These are phyloP conservation scores for Colletotrichum chrysophilum DNA, from an alignment of 2,329 filamentous ascomycete genomes.

Conservation along the genomic window DNA sequence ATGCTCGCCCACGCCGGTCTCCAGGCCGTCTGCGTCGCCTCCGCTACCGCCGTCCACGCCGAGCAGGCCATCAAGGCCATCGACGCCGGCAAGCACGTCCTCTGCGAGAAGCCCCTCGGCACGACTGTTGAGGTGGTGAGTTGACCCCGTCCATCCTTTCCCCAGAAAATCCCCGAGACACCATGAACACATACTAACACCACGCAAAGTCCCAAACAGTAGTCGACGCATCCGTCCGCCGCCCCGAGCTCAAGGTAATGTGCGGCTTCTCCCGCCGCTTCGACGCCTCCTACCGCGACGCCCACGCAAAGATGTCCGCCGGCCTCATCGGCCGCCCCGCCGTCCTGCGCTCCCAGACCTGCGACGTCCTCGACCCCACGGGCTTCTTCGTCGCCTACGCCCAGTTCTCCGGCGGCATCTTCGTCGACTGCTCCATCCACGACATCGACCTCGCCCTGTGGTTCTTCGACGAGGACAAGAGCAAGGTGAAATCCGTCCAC, in stretches of 20 bases:
- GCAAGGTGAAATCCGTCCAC: constrained; percentile 32
- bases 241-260: constrained; percentile 68
- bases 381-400: constrained; percentile 75
- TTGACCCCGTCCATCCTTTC: neutral
- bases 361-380: constrained; percentile 67
- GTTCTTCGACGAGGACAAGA: constrained; percentile 35
- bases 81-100: constrained; percentile 56
- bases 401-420: constrained; percentile 69
- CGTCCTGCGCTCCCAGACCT: constrained; percentile 69
- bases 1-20: constrained; percentile 44
- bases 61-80: constrained; percentile 63
- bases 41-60: constrained; percentile 59
- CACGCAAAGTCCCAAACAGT: constrained; percentile 60
- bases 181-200: neutral
- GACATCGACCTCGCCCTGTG: constrained; percentile 56
- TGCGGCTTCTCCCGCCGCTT: constrained; percentile 50
- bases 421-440: constrained; percentile 75
- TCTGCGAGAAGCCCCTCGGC: constrained; percentile 65
- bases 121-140: constrained; percentile 64
- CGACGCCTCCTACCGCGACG: constrained; percentile 69
- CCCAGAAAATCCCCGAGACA: too few relatives aligned
- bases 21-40: constrained; percentile 46
- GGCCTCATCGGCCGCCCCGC: constrained; percentile 65
- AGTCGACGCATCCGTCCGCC: constrained; percentile 57
- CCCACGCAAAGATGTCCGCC: constrained; percentile 52